A percentile compares a stretch with the other conserved stretches of the same genome.
These are phyloP conservation scores for Pseudogymnoascus sp. DNA, from an alignment of 2,329 filamentous ascomycete genomes.

Conservation along the genomic window DNA sequence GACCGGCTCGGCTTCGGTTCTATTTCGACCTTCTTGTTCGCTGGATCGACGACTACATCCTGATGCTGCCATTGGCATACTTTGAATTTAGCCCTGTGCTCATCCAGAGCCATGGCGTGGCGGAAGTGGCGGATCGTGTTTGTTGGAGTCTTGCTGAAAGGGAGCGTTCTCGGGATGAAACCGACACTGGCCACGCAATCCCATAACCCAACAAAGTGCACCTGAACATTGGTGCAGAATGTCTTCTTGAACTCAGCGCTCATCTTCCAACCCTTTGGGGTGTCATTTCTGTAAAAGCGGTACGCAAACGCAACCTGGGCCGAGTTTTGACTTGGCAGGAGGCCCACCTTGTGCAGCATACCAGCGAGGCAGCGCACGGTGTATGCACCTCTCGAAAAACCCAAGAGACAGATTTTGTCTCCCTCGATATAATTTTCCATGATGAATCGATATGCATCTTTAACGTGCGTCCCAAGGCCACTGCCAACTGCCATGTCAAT, in stretches of 20 bases:
- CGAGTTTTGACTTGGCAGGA: constrained; percentile 56
- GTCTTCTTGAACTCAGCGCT: constrained; percentile 36
- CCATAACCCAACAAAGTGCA: constrained; percentile 37
- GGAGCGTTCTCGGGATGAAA: constrained; percentile 32
- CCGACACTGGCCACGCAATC: constrained; percentile 35
- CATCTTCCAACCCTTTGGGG: constrained; percentile 32
- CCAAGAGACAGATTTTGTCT: constrained; percentile 40
- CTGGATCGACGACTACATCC: constrained; percentile 16
- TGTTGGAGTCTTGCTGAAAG: constrained; percentile 31
- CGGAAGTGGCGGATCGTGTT: constrained; percentile 32
- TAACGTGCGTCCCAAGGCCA: constrained; percentile 34
- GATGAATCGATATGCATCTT: constrained; percentile 36
- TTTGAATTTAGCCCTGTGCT: constrained; percentile 37
- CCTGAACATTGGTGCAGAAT: constrained; percentile 34
- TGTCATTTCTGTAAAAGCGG: constrained; percentile 36
- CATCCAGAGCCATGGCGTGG: constrained; percentile 37
- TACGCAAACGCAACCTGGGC: constrained; percentile 36
- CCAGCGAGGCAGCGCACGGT: constrained; percentile 40
- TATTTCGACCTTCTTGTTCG: constrained; percentile 7
- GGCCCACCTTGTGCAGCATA: constrained; percentile 36
- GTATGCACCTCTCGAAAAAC: constrained; percentile 42
- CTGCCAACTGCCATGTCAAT: constrained; percentile 37
- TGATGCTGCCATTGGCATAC: constrained; percentile 30
- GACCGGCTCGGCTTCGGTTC: not conserved
- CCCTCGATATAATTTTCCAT: constrained; percentile 40